Evolutionary conservation across 148 eudicot genomes (phyloP).

Genomic region (Limonium bicolor): DNA sequence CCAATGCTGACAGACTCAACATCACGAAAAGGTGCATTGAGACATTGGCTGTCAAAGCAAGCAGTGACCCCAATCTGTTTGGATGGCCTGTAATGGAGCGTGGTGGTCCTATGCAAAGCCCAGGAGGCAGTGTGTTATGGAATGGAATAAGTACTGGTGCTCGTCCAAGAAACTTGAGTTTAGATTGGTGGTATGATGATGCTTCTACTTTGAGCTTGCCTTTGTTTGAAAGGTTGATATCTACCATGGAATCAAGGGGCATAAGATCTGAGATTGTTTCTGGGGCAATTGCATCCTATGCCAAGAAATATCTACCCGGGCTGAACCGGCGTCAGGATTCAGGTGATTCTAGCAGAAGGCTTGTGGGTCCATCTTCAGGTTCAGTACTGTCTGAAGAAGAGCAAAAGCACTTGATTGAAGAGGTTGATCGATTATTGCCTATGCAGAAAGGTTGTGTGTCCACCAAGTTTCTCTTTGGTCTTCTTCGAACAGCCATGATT

Average conservation of each 20-base stretch:
- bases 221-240: conserved; percentile 54
- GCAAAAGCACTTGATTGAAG: conserved; percentile 60
- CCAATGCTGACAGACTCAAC: conserved; percentile 58
- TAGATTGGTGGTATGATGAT: conserved; percentile 97
- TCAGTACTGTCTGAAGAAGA: conserved; percentile 58
- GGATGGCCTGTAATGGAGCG: conserved; percentile 78
- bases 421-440: conserved; percentile 53
- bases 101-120: conserved; percentile 86
- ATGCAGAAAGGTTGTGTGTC: conserved; percentile 64
- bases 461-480: conserved; percentile 58
- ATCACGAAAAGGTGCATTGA: conserved; percentile 67
- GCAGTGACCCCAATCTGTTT: conserved; percentile 62
- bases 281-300: conserved; percentile 54
- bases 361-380: conserved; percentile 21
- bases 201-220: conserved; percentile 50
- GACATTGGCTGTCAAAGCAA: conserved; percentile 52
- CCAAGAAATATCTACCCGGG: conserved; percentile 61
- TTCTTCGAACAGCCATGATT: conserved; percentile 76
- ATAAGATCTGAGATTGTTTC: conserved; percentile 55
- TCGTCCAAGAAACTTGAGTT: conserved; percentile 40
- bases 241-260: conserved; percentile 60
- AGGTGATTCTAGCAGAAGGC: conserved; percentile 26
- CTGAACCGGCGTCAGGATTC: conserved; percentile 39
- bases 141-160: conserved; percentile 96
- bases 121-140: conserved; percentile 83